Conservation (phyloP, 192 early-diverging fungal genomes). For the Ambispora gerdemannii region DNA sequence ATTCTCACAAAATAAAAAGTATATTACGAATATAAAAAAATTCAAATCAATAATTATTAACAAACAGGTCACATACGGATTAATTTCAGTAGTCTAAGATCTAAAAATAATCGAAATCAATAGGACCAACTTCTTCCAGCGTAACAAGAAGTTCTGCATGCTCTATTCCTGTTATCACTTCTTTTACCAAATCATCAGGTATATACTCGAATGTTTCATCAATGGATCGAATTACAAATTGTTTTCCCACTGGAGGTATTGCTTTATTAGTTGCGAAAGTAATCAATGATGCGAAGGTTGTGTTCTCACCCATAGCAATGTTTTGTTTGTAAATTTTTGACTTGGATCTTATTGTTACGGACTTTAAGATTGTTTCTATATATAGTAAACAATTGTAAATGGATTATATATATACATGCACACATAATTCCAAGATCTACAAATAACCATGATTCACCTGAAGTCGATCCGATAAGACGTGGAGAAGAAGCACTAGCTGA, state of each 20-base stretch:
- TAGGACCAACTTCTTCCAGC: background rate
- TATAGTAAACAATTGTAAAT: no score
- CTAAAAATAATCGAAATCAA: slow-evolving; percentile 8
- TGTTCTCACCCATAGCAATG: background rate
- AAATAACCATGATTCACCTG: no score
- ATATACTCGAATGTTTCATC: slow-evolving; percentile 10
- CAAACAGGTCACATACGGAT: no score
- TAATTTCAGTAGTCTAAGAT: no score
- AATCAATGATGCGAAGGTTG: background rate
- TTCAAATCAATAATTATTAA: no score
- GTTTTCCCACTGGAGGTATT: background rate
- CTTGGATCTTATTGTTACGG: background rate
- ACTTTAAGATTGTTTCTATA: slow-evolving; percentile 7
- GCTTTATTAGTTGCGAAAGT: slow-evolving; percentile 13
- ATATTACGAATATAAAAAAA: no score
- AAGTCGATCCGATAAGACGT: no score
- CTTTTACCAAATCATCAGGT: background rate
- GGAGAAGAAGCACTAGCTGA: no score
- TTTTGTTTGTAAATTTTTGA: slow-evolving; percentile 18
- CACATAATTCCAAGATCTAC: no score
- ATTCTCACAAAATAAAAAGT: no score
- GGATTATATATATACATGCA: no score
- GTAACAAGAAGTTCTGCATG: slow-evolving; percentile 2
- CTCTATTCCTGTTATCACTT: background rate
- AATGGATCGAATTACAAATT: slow-evolving; percentile 17